Conservation (phyloP, 1,284 basidiomycete genomes). For the Moesziomyces globuligerus region DNA sequence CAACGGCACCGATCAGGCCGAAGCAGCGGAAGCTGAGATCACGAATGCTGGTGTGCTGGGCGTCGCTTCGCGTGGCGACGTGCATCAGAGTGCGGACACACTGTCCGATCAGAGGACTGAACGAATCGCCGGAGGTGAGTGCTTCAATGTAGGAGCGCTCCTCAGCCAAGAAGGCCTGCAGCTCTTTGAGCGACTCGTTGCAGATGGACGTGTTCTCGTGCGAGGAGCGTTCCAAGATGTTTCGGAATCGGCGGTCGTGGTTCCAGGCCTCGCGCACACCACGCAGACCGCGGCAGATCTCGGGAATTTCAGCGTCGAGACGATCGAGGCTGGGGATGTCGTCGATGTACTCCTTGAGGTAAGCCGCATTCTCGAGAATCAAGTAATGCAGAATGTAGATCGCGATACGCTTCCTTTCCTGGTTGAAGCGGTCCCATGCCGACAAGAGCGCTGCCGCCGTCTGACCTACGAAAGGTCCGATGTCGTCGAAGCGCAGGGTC, state of each 20-base stretch:
- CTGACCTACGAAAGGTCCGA: slow-evolving; percentile 85
- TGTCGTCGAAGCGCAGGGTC: slow-evolving; percentile 77
- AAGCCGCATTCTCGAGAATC: slow-evolving; percentile 73
- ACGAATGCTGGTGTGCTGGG: slow-evolving; percentile 71
- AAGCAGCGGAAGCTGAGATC: slow-evolving; percentile 83
- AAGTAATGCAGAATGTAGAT: slow-evolving; percentile 77
- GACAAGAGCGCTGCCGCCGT: slow-evolving; percentile 86
- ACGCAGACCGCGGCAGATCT: slow-evolving; percentile 59
- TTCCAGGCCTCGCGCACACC: slow-evolving; percentile 68
- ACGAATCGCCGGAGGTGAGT: slow-evolving; percentile 72
- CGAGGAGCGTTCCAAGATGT: slow-evolving; percentile 78
- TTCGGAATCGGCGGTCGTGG: slow-evolving; percentile 72
- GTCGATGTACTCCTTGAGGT: slow-evolving; percentile 73
- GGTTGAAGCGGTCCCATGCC: slow-evolving; percentile 78
- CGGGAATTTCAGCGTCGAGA: slow-evolving; percentile 59
- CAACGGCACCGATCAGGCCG: slow-evolving; percentile 91
- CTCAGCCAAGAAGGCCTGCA: slow-evolving; percentile 70
- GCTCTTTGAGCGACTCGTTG: slow-evolving; percentile 79
- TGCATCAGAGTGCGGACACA: slow-evolving; percentile 78
- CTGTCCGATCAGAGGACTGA: slow-evolving; percentile 80
- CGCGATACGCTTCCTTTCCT: slow-evolving; percentile 73
- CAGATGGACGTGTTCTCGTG: slow-evolving; percentile 87
- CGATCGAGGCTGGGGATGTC: slow-evolving; percentile 72
- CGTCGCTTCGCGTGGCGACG: slow-evolving; percentile 79
- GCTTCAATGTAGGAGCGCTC: slow-evolving; percentile 49